A percentile compares a stretch with the other conserved stretches of the same genome.
These are phyloP conservation scores for Pontederia paniculata DNA, from an alignment of 176 grass and related monocot species.

Conservation along the genomic window DNA sequence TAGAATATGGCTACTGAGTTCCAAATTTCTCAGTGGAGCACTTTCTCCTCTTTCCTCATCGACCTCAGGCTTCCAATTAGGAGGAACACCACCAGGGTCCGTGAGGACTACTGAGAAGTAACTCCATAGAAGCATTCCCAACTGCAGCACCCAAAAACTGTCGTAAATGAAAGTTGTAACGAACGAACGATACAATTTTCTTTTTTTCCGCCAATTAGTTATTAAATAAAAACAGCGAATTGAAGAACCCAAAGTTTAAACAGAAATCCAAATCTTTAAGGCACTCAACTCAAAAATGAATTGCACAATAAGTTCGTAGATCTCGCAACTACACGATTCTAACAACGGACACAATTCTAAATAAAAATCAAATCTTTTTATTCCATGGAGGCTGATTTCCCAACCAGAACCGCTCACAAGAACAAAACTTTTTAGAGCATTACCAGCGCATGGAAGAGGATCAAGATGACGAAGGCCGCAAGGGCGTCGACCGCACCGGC, in stretches of 20 bases:
- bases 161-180: slow-evolving; percentile 1
- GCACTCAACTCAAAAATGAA: too few relatives aligned
- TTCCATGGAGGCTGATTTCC: neutral
- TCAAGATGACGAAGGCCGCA: slow-evolving; percentile 37
- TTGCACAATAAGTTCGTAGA: too few relatives aligned
- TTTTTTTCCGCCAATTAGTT: too few relatives aligned
- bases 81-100: slow-evolving; percentile 63
- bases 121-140: slow-evolving; percentile 85
- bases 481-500: slow-evolving; percentile 18
- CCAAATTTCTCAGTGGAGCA: slow-evolving; percentile 38
- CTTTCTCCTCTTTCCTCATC: slow-evolving; percentile 88
- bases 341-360: too few relatives aligned
- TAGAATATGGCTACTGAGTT: slow-evolving; percentile 40
- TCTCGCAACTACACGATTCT: too few relatives aligned
- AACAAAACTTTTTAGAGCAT: neutral
- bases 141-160: slow-evolving; percentile 29
- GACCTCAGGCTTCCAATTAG: slow-evolving; percentile 67
- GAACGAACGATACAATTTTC: too few relatives aligned
- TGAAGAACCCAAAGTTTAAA: too few relatives aligned
- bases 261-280: too few relatives aligned
- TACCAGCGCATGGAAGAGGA: slow-evolving; percentile 85
- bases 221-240: too few relatives aligned
- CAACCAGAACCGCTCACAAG: neutral
- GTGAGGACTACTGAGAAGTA: slow-evolving; percentile 89
- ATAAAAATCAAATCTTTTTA: too few relatives aligned